Percentiles rank a stretch among this genome's conserved stretches.
Evolutionary conservation across 2,329 filamentous ascomycete species (phyloP).

Genomic region (Fusarium sp.): DNA sequence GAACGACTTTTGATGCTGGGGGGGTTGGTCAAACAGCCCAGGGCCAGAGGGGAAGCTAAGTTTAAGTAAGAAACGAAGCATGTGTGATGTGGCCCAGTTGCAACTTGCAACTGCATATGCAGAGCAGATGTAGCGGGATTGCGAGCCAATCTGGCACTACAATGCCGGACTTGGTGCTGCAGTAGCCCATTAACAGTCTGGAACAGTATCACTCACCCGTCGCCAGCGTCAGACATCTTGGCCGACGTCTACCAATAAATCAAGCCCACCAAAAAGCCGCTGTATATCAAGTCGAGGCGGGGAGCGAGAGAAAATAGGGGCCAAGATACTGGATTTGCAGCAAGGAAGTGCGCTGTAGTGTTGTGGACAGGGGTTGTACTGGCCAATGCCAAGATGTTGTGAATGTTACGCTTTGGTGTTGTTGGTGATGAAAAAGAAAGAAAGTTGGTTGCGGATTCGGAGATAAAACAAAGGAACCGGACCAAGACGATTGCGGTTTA

Average conservation of each 20-base stretch:
- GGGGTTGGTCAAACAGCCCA: slow-evolving; percentile 32
- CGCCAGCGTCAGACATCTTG: slow-evolving; percentile 47
- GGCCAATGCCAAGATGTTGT: slow-evolving; percentile 25
- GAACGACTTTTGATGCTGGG: slow-evolving; percentile 45
- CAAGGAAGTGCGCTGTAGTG: slow-evolving; percentile 27
- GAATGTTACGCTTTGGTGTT: slow-evolving; percentile 17
- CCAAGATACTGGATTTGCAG: slow-evolving; percentile 30
- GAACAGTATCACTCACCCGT: slow-evolving; percentile 34
- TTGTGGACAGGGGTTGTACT: slow-evolving; percentile 21
- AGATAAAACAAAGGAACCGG: not conserved
- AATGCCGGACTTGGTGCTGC: slow-evolving; percentile 5
- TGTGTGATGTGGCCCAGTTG: slow-evolving; percentile 40
- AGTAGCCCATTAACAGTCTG: not conserved
- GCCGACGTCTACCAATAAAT: slow-evolving; percentile 27
- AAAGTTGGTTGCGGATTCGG: not conserved
- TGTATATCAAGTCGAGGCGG: slow-evolving; percentile 24
- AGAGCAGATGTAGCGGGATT: slow-evolving; percentile 6
- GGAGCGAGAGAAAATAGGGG: slow-evolving; percentile 37
- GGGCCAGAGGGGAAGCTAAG: slow-evolving; percentile 26
- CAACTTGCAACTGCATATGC: slow-evolving; percentile 34
- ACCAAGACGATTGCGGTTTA: slow-evolving; percentile 7
- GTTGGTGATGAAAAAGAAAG: slow-evolving; percentile 4
- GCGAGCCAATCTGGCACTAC: slow-evolving; percentile 22
- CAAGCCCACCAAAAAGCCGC: slow-evolving; percentile 6
- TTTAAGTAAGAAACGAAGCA: slow-evolving; percentile 35